Percentiles rank a stretch among this genome's conserved stretches.
phyloP scores from a whole-genome alignment of 2,329 filamentous ascomycete genomes.

The Neonectria punicea region DNA sequence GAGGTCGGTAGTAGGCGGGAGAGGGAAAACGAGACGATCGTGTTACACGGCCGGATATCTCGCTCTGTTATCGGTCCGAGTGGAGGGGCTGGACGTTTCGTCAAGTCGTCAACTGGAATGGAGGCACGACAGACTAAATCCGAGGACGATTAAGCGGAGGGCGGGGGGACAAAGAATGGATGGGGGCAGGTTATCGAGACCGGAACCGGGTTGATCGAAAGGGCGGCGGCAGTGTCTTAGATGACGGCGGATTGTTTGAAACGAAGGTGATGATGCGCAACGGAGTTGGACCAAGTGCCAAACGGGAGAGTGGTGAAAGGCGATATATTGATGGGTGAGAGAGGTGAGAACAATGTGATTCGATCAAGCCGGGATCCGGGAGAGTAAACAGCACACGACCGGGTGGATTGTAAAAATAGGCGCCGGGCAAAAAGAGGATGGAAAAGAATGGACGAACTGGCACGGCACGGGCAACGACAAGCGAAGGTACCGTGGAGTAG shows the following conservation, averaged over 20 bases:
- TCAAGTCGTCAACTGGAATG: slow-evolving; percentile 45
- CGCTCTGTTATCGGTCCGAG: slow-evolving; percentile 19
- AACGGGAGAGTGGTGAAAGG: slow-evolving; percentile 18
- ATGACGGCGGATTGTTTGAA: slow-evolving; percentile 25
- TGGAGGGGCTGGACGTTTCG: slow-evolving; percentile 33
- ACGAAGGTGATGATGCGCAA: slow-evolving; percentile 23
- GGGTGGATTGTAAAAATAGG: slow-evolving; percentile 25
- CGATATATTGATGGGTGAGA: background rate
- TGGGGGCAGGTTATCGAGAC: slow-evolving; percentile 35
- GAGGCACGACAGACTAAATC: background rate
- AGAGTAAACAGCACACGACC: slow-evolving; percentile 9
- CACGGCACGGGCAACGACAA: slow-evolving; percentile 33
- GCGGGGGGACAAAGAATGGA: slow-evolving; percentile 43
- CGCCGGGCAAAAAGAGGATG: slow-evolving; percentile 29
- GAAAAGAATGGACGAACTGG: slow-evolving; percentile 46
- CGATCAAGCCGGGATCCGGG: slow-evolving; percentile 18
- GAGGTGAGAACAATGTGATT: slow-evolving; percentile 17
- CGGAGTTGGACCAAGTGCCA: slow-evolving; percentile 43
- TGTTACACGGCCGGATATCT: slow-evolving; percentile 28
- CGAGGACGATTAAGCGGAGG: slow-evolving; percentile 31
- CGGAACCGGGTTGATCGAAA: slow-evolving; percentile 32
- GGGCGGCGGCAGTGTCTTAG: slow-evolving; percentile 42
- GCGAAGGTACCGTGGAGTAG: slow-evolving; percentile 34
- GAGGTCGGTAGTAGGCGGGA: background rate
- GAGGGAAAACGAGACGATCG: background rate